A percentile compares a stretch with the other conserved stretches of the same genome.
These are phyloP conservation scores for Termitomyces titanicus DNA, from an alignment of 768 basidiomycete genomes.

Conservation along the genomic window DNA sequence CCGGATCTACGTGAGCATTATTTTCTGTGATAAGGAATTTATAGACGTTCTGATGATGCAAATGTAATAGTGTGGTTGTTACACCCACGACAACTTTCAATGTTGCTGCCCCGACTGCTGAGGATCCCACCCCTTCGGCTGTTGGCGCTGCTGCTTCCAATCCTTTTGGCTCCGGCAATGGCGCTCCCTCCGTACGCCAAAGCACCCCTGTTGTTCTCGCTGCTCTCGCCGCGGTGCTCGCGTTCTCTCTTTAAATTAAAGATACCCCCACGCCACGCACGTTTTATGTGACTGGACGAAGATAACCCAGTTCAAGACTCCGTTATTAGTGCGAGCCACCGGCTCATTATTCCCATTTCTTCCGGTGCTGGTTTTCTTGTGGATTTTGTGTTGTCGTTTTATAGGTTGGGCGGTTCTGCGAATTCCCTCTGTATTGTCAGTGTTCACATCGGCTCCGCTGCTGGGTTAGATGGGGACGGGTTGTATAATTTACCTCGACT, in stretches of 20 bases:
- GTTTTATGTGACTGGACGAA: slow-evolving; percentile 15
- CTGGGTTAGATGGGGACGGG: slow-evolving; percentile 10
- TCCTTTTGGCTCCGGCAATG: slow-evolving; percentile 27
- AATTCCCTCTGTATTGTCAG: slow-evolving; percentile 11
- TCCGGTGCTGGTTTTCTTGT: slow-evolving; percentile 16
- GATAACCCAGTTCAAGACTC: neutral
- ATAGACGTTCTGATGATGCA: neutral
- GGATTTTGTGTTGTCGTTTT: neutral
- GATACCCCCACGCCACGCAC: slow-evolving; percentile 23
- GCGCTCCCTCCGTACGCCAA: slow-evolving; percentile 32
- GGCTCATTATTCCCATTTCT: slow-evolving; percentile 7
- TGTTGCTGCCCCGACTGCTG: slow-evolving; percentile 5
- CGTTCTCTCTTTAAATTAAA: slow-evolving; percentile 30
- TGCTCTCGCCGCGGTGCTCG: slow-evolving; percentile 36
- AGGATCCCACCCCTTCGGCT: slow-evolving; percentile 8
- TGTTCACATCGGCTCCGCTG: slow-evolving; percentile 15
- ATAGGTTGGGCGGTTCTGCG: slow-evolving; percentile 14
- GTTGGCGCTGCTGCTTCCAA: slow-evolving; percentile 43
- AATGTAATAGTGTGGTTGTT: slow-evolving; percentile 19
- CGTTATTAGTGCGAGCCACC: slow-evolving; percentile 17
- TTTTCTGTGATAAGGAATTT: neutral
- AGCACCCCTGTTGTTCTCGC: slow-evolving; percentile 40
- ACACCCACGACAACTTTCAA: slow-evolving; percentile 16
- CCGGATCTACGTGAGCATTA: slow-evolving; percentile 17
- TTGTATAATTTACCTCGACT: slow-evolving; percentile 12